These are phyloP conservation scores for Pythium phragmiticola DNA, from an alignment of 352 stramenopile species.

Conservation along the genomic window DNA sequence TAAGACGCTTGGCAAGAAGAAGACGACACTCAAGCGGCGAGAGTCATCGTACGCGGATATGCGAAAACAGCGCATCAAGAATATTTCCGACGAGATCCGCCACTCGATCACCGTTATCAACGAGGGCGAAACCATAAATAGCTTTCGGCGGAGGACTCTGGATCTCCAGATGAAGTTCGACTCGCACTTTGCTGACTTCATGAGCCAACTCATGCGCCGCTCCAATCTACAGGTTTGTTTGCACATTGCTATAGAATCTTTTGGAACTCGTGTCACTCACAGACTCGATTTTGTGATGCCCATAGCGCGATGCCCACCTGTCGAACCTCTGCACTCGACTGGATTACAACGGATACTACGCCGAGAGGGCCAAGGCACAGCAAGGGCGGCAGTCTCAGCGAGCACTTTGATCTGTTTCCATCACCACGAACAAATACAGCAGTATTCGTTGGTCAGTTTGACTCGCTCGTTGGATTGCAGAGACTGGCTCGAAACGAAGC, in stretches of 20 bases:
- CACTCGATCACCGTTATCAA: conserved; percentile 59
- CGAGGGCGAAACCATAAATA: conserved; percentile 67
- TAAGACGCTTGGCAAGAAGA: conserved; percentile 61
- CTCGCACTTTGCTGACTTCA: conserved; percentile 84
- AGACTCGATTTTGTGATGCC: neutral
- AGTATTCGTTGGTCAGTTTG: neutral
- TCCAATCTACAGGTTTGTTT: conserved; percentile 71
- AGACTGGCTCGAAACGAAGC: neutral
- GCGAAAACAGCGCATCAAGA: conserved; percentile 75
- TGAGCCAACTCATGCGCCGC: conserved; percentile 84
- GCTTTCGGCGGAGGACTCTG: conserved; percentile 72
- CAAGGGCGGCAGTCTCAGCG: conserved; percentile 18
- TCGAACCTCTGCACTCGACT: conserved; percentile 73
- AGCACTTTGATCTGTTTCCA: conserved; percentile 2
- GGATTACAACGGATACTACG: conserved; percentile 82
- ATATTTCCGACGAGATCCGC: conserved; percentile 76
- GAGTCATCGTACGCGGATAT: conserved; percentile 80
- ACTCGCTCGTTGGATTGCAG: conserved; percentile 4
- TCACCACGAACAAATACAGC: neutral
- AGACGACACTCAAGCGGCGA: conserved; percentile 48
- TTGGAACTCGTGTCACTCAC: conserved; percentile 1
- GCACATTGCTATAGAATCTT: neutral
- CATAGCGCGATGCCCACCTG: conserved; percentile 58
- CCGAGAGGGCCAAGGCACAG: conserved; percentile 20
- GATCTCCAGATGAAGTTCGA: conserved; percentile 88